Evolutionary conservation across 208 protist species (phyloP), one percentile per base, ranked within the genome.

Genomic region (Leishmania tropica): DNA sequence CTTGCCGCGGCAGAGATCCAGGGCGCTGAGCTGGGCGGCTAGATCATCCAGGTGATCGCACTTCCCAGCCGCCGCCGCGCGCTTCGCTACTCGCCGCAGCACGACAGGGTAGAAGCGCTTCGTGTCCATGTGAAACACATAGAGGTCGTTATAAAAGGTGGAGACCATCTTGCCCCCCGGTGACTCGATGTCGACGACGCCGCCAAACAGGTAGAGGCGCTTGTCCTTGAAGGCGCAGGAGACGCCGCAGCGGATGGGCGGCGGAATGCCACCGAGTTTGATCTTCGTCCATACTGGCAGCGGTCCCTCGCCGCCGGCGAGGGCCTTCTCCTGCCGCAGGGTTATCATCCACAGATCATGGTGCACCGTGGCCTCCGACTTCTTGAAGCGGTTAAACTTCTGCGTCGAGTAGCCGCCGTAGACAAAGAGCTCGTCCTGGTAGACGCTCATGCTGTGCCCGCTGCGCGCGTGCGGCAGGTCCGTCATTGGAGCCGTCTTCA

Each of bases 91-190:
- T 13, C 81, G 76, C 10, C 90, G 90, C 42, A 98, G 87, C 73
- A 96, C 89, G 37, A 97, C 85, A 7, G 96, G 96, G 83, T 95
- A 98, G 77, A 96, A 98, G 37, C 93, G 88, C 79, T 95, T 87
- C 3, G 88, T 92, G 75, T 98, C 93, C 93, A 98, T 96, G 87
- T 98, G 94, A 75, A 98, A 97, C 10, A 96, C 88, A 78, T 95
- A 97, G 42, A 98, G 88, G 65, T 98, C 96, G 79, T 97, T 98
- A 86, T 88, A 82, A 76, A 97, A 98, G 67, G 87, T 97, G n/a
- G 93, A 96, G 13, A 96, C 85, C 89, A 95, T 89, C 83, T 95
- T 94, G 2, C 93, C 94, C 8, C 94, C 93, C 4, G 93, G 90
- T 1, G 90, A 94, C 84, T 97, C 94, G 60, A 97, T 92, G 83